Evolutionary conservation across 2,329 filamentous ascomycete species (phyloP), one percentile per base, ranked within the genome.

Genomic region (Apiospora sp.): DNA sequence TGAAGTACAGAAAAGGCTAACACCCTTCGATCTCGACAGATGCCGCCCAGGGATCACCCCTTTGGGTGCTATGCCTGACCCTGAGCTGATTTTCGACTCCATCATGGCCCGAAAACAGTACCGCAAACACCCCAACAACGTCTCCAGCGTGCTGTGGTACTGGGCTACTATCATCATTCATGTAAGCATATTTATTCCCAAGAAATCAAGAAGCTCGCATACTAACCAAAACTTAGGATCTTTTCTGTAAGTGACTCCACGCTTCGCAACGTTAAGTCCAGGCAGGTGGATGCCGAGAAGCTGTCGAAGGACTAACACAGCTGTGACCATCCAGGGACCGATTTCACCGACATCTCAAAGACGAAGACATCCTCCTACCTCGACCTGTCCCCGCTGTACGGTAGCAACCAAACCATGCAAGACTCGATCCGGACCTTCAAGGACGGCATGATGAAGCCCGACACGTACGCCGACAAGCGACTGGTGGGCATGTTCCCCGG

Each of bases 111-210:
- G 87, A 78, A 73, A 83, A 79, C 73, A 84, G 10, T 89, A 88
- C 78, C 48, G 68, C 44, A 27, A 86, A 77, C 91, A 93, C 74
- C 91, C 92, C 0, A 94, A 93, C 81, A 92, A 92, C 49, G 89
- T 93, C 1, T 94, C 92, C 1, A 92, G 90, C 75, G 85, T 94
- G 12, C 83, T 94, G 64, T 94, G 92, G 86, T 92, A 93, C 79
- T 92, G 90, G 90, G 92, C 92, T 0, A 92, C 91, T 27, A 89
- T 94, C 71, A 90, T 93, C 74, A 94, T 93, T 72, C 92, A 94
- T 74, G 92, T 70, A 58, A 58, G 68, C 37, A 41, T 14, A 16
- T 37, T n/a, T 1, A 41, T 5, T 14, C 6, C 4, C 13, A 19
- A 13, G n/a, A 3, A 34, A 22, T 22, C 1, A 19, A 22, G 48